Base-by-base conservation (phyloP, 1,284 basidiomycete genomes). In the Boletus sp. region DNA sequence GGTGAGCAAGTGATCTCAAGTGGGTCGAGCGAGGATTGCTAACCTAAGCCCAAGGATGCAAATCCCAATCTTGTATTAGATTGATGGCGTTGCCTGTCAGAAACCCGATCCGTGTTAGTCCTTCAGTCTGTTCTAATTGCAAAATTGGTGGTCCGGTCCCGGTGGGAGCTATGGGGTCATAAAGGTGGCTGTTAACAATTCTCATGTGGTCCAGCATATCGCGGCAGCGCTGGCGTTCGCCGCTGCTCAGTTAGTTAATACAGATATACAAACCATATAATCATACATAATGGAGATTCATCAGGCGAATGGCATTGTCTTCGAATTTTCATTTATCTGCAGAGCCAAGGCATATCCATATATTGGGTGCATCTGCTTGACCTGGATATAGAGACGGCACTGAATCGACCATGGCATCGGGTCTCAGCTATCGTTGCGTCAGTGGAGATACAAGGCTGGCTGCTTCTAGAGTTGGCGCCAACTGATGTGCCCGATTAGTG, bases 71-170 rank as follows among this genome's bases (percentile, higher is more conserved):
- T 32, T 90, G 87, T 64, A 70, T 73, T 48, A 77, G 83, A 41
- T 64, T 82, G 63, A 90, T 90, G 88, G 72, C 75, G 19, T 68
- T 76, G 29, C 88, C 87, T 17, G 75, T 80, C 41, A 78, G 75
- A 55, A 88, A 88, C 59, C 83, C 87, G 14, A 88, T 89, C 52
- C 74, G 87, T 57, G 75, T 86, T 54, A 84, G 80, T 62, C 77
- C 79, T 22, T 74, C 73, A 23, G 65, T 61, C 47, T 88, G 87
- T 55, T 69, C 69, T 3, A 76, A 79, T 53, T 88, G 86, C 48
- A 44, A 48, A 39, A 52, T 57, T n/a, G 53, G 60, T 45, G 46
- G 49, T 10, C 41, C 43, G 4, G 20, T 61, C 5, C 10, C 47
- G 4, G 49, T 65, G 34, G 51, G 56, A 34, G 43, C 43, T 4